Evolutionary conservation across 225 moss, liverwort and hornwort species (phyloP), one percentile per base, ranked within the genome.

Genomic region (Physcomitrellopsis africana): DNA sequence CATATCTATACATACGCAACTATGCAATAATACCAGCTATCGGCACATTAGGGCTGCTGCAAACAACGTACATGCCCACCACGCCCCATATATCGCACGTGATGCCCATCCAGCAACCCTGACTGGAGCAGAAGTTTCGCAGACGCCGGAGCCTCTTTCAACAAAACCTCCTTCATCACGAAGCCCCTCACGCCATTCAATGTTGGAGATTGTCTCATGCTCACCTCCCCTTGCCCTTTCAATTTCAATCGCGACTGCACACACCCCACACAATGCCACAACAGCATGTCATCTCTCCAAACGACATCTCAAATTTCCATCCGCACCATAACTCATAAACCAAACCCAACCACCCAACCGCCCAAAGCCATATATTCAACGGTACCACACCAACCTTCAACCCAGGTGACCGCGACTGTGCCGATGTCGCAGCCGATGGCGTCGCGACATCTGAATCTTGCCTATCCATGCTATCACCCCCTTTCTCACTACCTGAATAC

Each of bases 41-140:
- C 69, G 69, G 27, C 45, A 75, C 53, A 11, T 45, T 14, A 60
- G 60, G 17, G 73, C 5, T 61, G 76, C 5, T 61, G 57, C 22
- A 58, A 74, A 66, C 62, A 20, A 82, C 56, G 53, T 92, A 97
- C 96, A 84, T 84, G 83, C 61, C 91, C 91, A 61, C 89, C 85
- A 48, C 96, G 92, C 70, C 94, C 96, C 68, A 85, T 67, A 75
- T 97, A 97, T 76, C 88, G 91, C 59, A 97, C 96, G 70, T 73
- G 86, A 77, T 84, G 91, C 66, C 94, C 92, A 76, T 92, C 92
- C 32, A 97, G 89, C 86, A 97, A 81, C 24, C 94, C 92, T 73
- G 96, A 92, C 9, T 88, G 87, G 68, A 97, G 76, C 48, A 97
- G 78, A 70, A 84, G 88, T 76, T 97, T 97, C 8, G 96, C 94